Percentiles rank a stretch among this genome's conserved stretches.
These are phyloP conservation scores for Stephania japonica DNA, from an alignment of 164 flowering plant species.

Conservation along the genomic window DNA sequence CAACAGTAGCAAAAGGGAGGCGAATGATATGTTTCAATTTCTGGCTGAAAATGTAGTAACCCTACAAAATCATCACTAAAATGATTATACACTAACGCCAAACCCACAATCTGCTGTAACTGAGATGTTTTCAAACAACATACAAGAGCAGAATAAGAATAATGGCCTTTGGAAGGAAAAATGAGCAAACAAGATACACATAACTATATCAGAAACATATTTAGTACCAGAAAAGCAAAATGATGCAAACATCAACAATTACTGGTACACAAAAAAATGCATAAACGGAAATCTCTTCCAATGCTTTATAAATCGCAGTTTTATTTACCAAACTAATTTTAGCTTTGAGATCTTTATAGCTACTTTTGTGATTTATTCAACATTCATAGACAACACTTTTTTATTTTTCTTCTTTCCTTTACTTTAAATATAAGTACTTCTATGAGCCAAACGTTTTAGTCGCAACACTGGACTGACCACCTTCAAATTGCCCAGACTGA, in stretches of 20 bases:
- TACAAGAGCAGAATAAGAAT: too few relatives aligned
- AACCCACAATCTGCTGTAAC: neutral
- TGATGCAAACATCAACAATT: too few relatives aligned
- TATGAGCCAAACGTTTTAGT: neutral
- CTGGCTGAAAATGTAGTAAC: conserved; percentile 93
- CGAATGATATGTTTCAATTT: conserved; percentile 90
- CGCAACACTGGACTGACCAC: neutral
- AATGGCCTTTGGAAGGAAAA: neutral
- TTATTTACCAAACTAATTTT: neutral
- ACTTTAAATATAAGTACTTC: neutral
- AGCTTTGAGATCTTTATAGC: neutral
- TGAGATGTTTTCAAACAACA: too few relatives aligned
- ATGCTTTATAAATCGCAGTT: neutral
- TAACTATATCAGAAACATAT: neutral
- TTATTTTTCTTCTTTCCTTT: neutral
- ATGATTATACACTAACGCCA: neutral
- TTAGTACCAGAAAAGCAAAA: neutral
- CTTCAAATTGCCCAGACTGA: neutral
- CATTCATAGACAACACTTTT: neutral
- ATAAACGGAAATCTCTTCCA: neutral
- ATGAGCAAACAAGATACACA: neutral
- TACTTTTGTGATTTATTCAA: neutral
- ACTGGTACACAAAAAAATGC: neutral
- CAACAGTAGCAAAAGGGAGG: conserved; percentile 72
- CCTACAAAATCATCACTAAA: conserved; percentile 42